Evolutionary conservation across 352 stramenopile species (phyloP), one percentile per base, ranked within the genome.

Genomic region (Phytophthora sp.): DNA sequence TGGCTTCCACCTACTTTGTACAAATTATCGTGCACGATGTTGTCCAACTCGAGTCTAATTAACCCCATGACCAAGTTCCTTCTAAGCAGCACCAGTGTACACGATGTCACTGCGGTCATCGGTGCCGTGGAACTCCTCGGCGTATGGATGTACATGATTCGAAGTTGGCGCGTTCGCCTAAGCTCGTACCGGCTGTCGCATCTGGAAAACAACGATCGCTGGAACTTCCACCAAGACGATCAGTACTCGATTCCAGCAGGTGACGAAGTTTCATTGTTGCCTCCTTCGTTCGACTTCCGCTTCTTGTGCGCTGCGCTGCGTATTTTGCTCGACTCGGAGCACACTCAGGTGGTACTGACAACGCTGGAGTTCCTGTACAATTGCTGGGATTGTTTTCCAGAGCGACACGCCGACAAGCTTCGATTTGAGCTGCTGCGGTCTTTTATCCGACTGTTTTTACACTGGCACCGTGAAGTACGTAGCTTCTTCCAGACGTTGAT

Each of bases 81-180:
- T 38, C 52, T 96, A 13, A 93, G 85, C 62, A 93, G 83, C 47
- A 96, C 88, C 7, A 96, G 80, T 33, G 87, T 96, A 4, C 88
- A 96, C 57, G 88, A 96, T 60, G 86, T 95, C 2, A 93, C 88
- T 0, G 88, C 85, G 7, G 88, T 96, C 7, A 96, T 95, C 30
- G 88, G 87, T 46, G 85, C 87, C 0, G 86, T 96, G 4, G 88
- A 96, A 57, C 77, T 96, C 20, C 77, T 96, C 11, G 88, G 88
- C 11, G 88, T 96, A 7, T 96, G 88, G 88, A 94, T 96, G 87
- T 95, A 96, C 59, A 95, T 96, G 87, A 96, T 96, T 63, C 82
- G 88, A 82, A 95, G 85, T 69, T 96, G 88, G 88, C 88, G 88
- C 35, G 87, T 96, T 42, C 85, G 88, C 8, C 57, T 96, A 24